Percentiles rank a stretch among this genome's conserved stretches.
These are phyloP conservation scores for Hypoxylon rubiginosum DNA, from an alignment of 2,329 filamentous ascomycete genomes.

Conservation along the genomic window DNA sequence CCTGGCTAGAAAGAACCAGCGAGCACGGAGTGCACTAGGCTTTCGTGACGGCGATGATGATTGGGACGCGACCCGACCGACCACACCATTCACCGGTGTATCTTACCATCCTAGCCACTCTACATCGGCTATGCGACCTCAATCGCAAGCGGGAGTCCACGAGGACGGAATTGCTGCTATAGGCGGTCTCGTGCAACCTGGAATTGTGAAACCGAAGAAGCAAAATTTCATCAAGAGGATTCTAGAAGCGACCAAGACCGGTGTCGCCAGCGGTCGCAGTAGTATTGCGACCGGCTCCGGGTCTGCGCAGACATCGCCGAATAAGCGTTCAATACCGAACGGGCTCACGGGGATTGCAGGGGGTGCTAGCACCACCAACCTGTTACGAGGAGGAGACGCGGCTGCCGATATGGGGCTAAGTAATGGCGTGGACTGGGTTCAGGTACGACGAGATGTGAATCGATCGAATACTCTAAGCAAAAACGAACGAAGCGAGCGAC, in stretches of 20 bases:
- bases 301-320: slow-evolving; percentile 59
- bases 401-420: slow-evolving; percentile 79
- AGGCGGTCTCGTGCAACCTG: slow-evolving; percentile 80
- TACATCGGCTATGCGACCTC: slow-evolving; percentile 67
- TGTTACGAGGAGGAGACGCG: slow-evolving; percentile 60
- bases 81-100: slow-evolving; percentile 79
- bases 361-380: slow-evolving; percentile 54
- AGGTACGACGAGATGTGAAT: slow-evolving; percentile 95
- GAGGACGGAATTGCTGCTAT: slow-evolving; percentile 77
- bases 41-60: slow-evolving; percentile 64
- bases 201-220: slow-evolving; percentile 74
- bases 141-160: slow-evolving; percentile 75
- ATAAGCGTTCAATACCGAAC: slow-evolving; percentile 58
- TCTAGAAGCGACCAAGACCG: slow-evolving; percentile 92
- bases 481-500: slow-evolving; percentile 86
- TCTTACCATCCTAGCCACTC: slow-evolving; percentile 93
- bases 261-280: slow-evolving; percentile 88
- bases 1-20: slow-evolving; percentile 79
- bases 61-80: slow-evolving; percentile 67
- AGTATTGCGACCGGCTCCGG: slow-evolving; percentile 77
- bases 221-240: slow-evolving; percentile 96
- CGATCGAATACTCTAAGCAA: slow-evolving; percentile 92
- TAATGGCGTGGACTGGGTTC: slow-evolving; percentile 87
- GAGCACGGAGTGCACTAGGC: slow-evolving; percentile 76
- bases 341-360: slow-evolving; percentile 63